Conservation (phyloP, 2,329 filamentous ascomycete genomes). For the Leptographium procerum region DNA sequence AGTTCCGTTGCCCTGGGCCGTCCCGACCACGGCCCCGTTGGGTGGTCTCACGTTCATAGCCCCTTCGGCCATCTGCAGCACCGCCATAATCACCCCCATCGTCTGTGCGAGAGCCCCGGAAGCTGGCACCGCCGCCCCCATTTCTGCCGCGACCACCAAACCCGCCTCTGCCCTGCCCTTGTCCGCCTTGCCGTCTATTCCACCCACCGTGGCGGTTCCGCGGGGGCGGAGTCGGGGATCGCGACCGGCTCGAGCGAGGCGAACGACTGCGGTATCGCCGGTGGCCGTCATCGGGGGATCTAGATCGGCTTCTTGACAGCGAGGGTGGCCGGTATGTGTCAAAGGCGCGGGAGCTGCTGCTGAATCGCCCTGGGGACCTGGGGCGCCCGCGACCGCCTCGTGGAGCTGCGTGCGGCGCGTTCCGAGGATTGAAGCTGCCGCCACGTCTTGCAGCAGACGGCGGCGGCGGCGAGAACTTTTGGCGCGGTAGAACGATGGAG, state of each 20-base stretch:
- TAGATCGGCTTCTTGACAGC: slow-evolving; percentile 34
- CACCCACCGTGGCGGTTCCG: not conserved
- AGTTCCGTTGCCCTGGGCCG: not conserved
- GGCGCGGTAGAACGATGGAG: slow-evolving; percentile 74
- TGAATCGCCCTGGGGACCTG: slow-evolving; percentile 18
- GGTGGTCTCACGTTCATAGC: not conserved
- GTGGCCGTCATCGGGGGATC: slow-evolving; percentile 23
- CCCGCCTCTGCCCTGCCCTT: not conserved
- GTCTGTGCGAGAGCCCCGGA: not conserved
- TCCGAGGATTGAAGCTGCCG: slow-evolving; percentile 46
- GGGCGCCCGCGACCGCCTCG: slow-evolving; percentile 12
- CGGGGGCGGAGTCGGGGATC: not conserved
- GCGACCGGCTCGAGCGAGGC: slow-evolving; percentile 21
- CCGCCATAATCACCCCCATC: not conserved
- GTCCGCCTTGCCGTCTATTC: not conserved
- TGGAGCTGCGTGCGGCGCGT: slow-evolving; percentile 24
- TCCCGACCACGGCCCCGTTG: not conserved
- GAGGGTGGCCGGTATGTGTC: slow-evolving; percentile 47
- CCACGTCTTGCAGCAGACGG: slow-evolving; percentile 52
- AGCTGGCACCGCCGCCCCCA: not conserved
- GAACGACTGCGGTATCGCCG: slow-evolving; percentile 35
- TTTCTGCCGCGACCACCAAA: not conserved
- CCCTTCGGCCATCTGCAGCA: not conserved
- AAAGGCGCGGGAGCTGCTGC: slow-evolving; percentile 25
- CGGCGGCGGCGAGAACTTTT: slow-evolving; percentile 71